phyloP scores from a whole-genome alignment of 1,284 basidiomycete species.

The Mycosarcoma mackinlayi region DNA sequence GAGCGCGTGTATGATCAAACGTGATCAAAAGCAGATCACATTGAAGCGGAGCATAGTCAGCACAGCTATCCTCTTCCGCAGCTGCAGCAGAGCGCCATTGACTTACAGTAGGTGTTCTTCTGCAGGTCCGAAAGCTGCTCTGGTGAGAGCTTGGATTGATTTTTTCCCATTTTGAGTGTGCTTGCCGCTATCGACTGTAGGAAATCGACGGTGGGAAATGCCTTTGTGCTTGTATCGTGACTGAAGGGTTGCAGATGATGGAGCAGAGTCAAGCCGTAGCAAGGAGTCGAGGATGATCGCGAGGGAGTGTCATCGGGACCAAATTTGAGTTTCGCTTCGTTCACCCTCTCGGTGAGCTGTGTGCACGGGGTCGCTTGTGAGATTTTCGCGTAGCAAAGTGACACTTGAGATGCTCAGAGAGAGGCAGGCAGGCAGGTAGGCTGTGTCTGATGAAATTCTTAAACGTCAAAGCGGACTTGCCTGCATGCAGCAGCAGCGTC shows the following conservation, averaged over 20 bases:
- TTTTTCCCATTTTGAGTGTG: slow-evolving; percentile 80
- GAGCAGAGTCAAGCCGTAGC: slow-evolving; percentile 1
- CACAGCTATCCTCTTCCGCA: neutral
- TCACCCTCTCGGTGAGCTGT: neutral
- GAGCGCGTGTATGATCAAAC: neutral
- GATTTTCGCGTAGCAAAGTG: neutral
- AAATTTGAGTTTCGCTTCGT: neutral
- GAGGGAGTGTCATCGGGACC: too few relatives aligned
- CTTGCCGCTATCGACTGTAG: neutral
- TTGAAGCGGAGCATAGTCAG: neutral
- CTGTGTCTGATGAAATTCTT: slow-evolving; percentile 4
- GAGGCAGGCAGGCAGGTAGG: slow-evolving; percentile 1
- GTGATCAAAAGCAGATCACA: neutral
- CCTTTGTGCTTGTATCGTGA: neutral
- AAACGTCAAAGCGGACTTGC: slow-evolving; percentile 1
- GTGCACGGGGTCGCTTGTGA: slow-evolving; percentile 28
- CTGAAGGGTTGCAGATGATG: slow-evolving; percentile 13
- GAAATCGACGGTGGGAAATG: neutral
- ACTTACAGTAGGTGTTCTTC: slow-evolving; percentile 96
- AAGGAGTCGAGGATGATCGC: neutral
- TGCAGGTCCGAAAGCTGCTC: slow-evolving; percentile 96
- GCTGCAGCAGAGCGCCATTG: neutral
- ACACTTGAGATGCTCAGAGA: neutral
- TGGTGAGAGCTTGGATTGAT: slow-evolving; percentile 92
- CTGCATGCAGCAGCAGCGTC: slow-evolving; percentile 7